Evolutionary conservation across 257 asterid species (phyloP), one percentile per base, ranked within the genome.

Genomic region (Orobanche coerulescens): DNA sequence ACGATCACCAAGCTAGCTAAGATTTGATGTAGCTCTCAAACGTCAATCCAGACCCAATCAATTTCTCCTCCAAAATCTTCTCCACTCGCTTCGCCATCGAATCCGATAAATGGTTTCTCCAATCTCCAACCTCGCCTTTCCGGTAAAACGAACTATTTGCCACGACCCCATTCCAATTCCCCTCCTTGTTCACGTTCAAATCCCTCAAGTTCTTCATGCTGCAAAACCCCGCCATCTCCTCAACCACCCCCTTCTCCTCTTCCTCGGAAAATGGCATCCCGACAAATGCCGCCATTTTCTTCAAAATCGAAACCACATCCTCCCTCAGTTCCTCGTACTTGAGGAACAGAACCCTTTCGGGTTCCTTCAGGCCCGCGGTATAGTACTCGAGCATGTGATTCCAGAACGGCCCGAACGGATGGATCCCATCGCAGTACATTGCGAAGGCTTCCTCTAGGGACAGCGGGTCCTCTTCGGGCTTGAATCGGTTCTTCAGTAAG

Each of bases 111-210:
- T 61, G 37, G 20, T 58, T 58, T 13, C 7, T 19, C 67, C 74
- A 62, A 14, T 73, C 78, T 30, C 78, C 74, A 18, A 61, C 55
- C 14, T 61, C 31, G 12, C 67, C 66, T 58, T 22, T 34, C 74
- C 71, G 42, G 19, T 15, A 73, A 26, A 30, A 68, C 16, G 67
- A 47, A 15, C 65, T 67, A 23, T 48, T 58, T 18, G 25, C 30
- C 3, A 59, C 25, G 0, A 58, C 12, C 14, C 66, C 66, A 10
- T 20, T 14, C 5, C 30, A 7, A 19, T 56, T 56, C 4, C 59
- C 59, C 4, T 39, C 22, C 66, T 54, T 53, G 23, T 56, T 66
- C 31, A 56, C 71, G 2, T 19, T 12, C 72, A 66, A 57, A 19
- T 12, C 33, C 10, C 34, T 65, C 49, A 65, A 11, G 31, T 51